A percentile compares a stretch with the other conserved stretches of the same genome.
These are phyloP conservation scores for Backusella psychrophila DNA, from an alignment of 192 early-diverging fungal species.

Conservation along the genomic window DNA sequence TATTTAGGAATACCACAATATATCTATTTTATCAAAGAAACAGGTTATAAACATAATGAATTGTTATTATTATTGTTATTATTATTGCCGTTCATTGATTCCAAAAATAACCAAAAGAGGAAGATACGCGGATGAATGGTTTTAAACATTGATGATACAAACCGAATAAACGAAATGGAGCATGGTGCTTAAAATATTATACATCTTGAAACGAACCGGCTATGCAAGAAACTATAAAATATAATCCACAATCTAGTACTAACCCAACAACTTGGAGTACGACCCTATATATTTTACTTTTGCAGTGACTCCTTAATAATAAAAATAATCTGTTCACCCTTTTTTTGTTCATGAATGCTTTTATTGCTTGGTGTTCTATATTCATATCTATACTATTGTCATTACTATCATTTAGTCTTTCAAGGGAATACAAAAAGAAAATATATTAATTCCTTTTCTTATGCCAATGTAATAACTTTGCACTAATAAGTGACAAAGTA, in stretches of 20 bases:
- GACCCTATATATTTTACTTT: not conserved
- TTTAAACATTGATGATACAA: not conserved
- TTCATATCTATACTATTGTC: no score
- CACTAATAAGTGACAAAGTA: not conserved
- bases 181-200: not conserved
- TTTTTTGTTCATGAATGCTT: no score
- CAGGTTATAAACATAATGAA: not conserved
- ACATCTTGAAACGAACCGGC: not conserved
- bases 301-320: not conserved
- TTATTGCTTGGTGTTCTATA: no score
- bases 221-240: not conserved
- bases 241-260: not conserved
- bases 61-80: not conserved
- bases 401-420: not conserved
- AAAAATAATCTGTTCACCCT: not conserved
- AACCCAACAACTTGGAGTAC: not conserved
- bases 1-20: not conserved
- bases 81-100: not conserved
- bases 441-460: not conserved
- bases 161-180: not conserved
- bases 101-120: not conserved
- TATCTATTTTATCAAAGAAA: not conserved
- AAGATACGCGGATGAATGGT: not conserved
- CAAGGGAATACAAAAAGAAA: not conserved
- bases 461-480: not conserved